These are phyloP conservation scores for Xylaria sp. DNA, from an alignment of 2,329 filamentous ascomycete genomes.

Conservation along the genomic window DNA sequence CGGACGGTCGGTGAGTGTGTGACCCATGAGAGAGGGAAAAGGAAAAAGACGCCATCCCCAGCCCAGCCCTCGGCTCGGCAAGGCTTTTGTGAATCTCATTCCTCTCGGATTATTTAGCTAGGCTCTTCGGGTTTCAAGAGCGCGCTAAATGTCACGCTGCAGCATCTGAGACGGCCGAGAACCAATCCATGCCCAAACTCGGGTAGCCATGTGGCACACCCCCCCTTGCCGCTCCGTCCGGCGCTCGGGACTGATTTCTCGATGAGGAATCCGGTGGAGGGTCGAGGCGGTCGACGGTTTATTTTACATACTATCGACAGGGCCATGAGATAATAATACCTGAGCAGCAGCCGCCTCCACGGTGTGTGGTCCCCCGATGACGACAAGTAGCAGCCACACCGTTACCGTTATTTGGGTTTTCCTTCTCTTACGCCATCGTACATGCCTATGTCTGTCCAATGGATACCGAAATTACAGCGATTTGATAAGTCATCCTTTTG, in stretches of 20 bases:
- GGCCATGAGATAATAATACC: slow-evolving; percentile 21
- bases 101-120: slow-evolving; percentile 16
- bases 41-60: background rate
- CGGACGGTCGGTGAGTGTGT: background rate
- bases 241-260: slow-evolving; percentile 32
- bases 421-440: slow-evolving; percentile 15
- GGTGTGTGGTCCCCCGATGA: slow-evolving; percentile 19
- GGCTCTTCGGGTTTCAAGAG: slow-evolving; percentile 35
- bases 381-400: slow-evolving; percentile 27
- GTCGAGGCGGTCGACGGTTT: background rate
- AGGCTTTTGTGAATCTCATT: slow-evolving; percentile 22
- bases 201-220: slow-evolving; percentile 39
- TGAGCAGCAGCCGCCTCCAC: slow-evolving; percentile 9
- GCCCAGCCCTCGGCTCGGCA: background rate
- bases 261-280: slow-evolving; percentile 34
- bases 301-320: background rate
- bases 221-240: slow-evolving; percentile 26
- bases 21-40: background rate
- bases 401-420: slow-evolving; percentile 2
- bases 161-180: slow-evolving; percentile 32
- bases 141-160: slow-evolving; percentile 37
- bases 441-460: background rate
- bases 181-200: slow-evolving; percentile 33
- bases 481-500: background rate
- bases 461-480: slow-evolving; percentile 18